These are phyloP conservation scores for Strigomonas culicis DNA, from an alignment of 208 protist species.

Conservation along the genomic window DNA sequence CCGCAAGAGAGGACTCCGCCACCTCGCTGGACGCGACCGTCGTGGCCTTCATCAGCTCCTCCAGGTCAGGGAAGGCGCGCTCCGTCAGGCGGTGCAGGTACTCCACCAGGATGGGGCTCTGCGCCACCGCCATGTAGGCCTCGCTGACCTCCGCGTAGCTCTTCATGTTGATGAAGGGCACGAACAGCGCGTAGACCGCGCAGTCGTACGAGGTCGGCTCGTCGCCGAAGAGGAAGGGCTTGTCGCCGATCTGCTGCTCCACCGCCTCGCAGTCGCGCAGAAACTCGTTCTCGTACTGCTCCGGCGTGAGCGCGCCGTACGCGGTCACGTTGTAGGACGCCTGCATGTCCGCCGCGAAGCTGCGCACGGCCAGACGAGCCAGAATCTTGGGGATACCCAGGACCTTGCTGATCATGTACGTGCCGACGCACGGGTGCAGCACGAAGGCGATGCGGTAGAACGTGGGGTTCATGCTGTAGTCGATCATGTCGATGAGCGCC, in stretches of 20 bases:
- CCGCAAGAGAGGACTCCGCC: constrained; percentile 5
- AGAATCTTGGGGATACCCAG: constrained; percentile 8
- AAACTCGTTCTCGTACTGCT: constrained; percentile 27
- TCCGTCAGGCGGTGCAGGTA: constrained; percentile 25
- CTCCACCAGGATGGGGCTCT: constrained; percentile 16
- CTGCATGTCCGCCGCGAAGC: constrained; percentile 6
- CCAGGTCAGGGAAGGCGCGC: constrained; percentile 25
- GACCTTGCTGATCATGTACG: background rate
- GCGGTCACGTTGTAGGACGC: constrained; percentile 4
- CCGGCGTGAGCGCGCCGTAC: constrained; percentile 12
- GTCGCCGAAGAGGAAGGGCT: constrained; percentile 21
- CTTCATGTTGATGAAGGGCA: constrained; percentile 22
- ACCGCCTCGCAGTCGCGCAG: constrained; percentile 20
- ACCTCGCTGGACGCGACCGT: constrained; percentile 12
- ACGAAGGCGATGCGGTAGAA: constrained; percentile 23
- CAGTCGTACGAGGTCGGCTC: constrained; percentile 17
- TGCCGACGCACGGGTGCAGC: constrained; percentile 8
- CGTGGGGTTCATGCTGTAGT: constrained; percentile 15
- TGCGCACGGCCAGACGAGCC: constrained; percentile 7
- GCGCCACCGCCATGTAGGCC: constrained; percentile 14
- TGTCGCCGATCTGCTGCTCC: constrained; percentile 19
- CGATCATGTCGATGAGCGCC: constrained; percentile 11
- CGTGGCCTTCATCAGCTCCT: constrained; percentile 15
- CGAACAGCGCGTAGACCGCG: constrained; percentile 19
- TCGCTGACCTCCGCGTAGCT: constrained; percentile 19